A percentile compares a stretch with the other conserved stretches of the same genome.
Evolutionary conservation across 75 land plant species (phyloP).

Genomic region (Pinus taeda): DNA sequence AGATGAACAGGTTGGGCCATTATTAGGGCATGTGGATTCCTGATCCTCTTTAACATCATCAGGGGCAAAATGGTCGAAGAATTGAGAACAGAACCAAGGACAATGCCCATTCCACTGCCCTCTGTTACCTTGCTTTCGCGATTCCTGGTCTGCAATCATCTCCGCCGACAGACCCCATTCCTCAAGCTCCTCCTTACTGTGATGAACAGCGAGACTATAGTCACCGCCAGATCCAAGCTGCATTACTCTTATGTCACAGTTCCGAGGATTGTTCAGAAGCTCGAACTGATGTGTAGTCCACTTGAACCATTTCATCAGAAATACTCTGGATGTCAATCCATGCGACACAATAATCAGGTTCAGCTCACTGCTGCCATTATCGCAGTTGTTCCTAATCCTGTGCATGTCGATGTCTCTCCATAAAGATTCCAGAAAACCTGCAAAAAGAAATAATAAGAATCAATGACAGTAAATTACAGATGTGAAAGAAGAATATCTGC

Average conservation of each 20-base stretch:
- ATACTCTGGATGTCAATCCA: constrained; percentile 77
- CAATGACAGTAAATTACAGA: background rate
- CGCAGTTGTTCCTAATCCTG: constrained; percentile 27
- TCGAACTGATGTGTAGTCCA: constrained; percentile 97
- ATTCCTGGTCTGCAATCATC: constrained; percentile 88
- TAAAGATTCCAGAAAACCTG: constrained; percentile 91
- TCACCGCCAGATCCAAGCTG: constrained; percentile 81
- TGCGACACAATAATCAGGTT: constrained; percentile 84
- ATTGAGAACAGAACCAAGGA: constrained; percentile 51
- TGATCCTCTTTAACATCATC: background rate
- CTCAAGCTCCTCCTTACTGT: constrained; percentile 60
- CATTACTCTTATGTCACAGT: constrained; percentile 81
- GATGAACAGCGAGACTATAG: constrained; percentile 83
- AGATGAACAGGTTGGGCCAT: too few relatives aligned
- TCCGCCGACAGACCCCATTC: constrained; percentile 79
- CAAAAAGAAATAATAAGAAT: background rate
- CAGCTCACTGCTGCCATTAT: constrained; percentile 32
- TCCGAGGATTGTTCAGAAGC: constrained; percentile 66
- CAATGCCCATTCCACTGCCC: constrained; percentile 58
- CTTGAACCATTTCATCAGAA: constrained; percentile 98
- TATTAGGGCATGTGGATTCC: too few relatives aligned
- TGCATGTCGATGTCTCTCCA: constrained; percentile 97
- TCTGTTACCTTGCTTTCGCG: constrained; percentile 43
- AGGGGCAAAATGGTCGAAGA: constrained; percentile 48
- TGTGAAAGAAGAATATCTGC: background rate